These are phyloP conservation scores for Kwoniella shivajii DNA, from an alignment of 1,284 basidiomycete species.

Conservation along the genomic window DNA sequence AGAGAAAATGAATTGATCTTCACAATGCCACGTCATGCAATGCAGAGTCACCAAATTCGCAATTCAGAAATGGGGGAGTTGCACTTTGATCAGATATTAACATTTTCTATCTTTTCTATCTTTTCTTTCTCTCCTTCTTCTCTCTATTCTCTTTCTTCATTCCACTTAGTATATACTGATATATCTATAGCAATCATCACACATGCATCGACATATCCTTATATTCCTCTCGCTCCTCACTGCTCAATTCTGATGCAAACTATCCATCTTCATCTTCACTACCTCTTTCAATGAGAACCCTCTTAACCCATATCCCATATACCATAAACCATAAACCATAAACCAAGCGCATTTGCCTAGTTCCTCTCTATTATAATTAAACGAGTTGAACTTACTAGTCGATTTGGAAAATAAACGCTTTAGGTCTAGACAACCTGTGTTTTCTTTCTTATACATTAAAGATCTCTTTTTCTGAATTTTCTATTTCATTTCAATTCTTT, in stretches of 20 bases:
- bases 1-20: too few relatives aligned
- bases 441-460: slow-evolving; percentile 2
- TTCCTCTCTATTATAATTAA: slow-evolving; percentile 18
- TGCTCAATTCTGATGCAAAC: too few relatives aligned
- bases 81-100: not conserved
- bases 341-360: slow-evolving; percentile 46
- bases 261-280: not conserved
- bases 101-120: not conserved
- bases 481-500: slow-evolving; percentile 2
- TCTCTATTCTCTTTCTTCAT: not conserved
- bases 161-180: too few relatives aligned
- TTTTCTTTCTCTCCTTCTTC: not conserved
- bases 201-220: not conserved
- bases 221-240: not conserved
- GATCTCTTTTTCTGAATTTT: too few relatives aligned
- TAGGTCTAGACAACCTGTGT: slow-evolving; percentile 42
- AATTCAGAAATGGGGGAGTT: too few relatives aligned
- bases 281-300: not conserved
- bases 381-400: slow-evolving; percentile 40
- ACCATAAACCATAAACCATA: not conserved
- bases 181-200: too few relatives aligned
- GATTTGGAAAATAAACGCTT: slow-evolving; percentile 37
- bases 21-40: not conserved
- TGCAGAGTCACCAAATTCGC: too few relatives aligned
- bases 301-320: too few relatives aligned